Percentiles rank a stretch among this genome's conserved stretches.
phyloP scores from a whole-genome alignment of 805 yeast species.

The Candida chauliodis region DNA sequence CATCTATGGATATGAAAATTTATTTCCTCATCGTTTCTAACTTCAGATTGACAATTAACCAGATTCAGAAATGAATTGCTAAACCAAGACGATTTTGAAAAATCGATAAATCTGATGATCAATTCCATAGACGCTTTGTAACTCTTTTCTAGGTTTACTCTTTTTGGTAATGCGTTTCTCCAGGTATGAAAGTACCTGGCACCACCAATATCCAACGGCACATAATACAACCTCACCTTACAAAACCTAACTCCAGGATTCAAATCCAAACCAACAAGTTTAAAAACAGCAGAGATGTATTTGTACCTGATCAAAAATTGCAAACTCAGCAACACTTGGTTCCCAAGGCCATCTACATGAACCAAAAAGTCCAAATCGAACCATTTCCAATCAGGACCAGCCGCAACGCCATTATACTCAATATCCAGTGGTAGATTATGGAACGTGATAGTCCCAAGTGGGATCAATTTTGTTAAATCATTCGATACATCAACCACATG shows the following conservation, averaged over 20 bases:
- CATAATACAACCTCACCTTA: constrained; percentile 43
- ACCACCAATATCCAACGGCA: constrained; percentile 45
- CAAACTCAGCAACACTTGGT: constrained; percentile 33
- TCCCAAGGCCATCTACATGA: constrained; percentile 9
- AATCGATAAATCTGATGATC: constrained; percentile 44
- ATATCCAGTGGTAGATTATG: constrained; percentile 39
- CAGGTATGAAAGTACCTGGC: constrained; percentile 28
- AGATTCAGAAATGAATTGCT: not conserved
- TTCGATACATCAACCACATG: constrained; percentile 35
- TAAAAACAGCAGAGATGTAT: constrained; percentile 45
- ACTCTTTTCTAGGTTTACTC: constrained; percentile 17
- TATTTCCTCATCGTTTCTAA: not conserved
- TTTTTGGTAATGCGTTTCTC: constrained; percentile 34
- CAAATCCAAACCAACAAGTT: constrained; percentile 14
- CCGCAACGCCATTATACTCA: constrained; percentile 26
- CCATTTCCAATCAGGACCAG: constrained; percentile 52
- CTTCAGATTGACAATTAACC: not conserved
- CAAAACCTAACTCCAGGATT: constrained; percentile 14
- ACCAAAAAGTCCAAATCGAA: constrained; percentile 43
- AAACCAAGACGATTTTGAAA: constrained; percentile 12
- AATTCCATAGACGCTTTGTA: constrained; percentile 29
- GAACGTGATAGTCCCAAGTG: constrained; percentile 49
- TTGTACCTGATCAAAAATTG: constrained; percentile 41
- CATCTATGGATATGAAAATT: constrained; percentile 34
- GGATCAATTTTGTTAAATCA: constrained; percentile 34